Percentiles rank a stretch among this genome's conserved stretches.
Conservation (phyloP, 148 eudicot species). For the Gaultheria prostrata region DNA sequence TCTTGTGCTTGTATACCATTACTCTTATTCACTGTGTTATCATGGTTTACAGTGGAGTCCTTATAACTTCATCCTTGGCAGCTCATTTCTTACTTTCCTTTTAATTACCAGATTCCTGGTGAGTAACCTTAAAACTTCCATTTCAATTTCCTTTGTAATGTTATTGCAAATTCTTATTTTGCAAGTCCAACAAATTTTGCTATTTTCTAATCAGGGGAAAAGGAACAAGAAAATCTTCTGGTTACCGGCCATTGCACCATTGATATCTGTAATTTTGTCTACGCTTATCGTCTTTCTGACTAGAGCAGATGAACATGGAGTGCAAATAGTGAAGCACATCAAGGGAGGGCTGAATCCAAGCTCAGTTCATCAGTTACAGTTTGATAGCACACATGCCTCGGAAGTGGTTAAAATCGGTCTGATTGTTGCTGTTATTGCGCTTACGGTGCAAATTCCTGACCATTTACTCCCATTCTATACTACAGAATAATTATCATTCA, state of each 20-base stretch:
- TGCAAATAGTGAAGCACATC: slow-evolving; percentile 49
- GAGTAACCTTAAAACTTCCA: slow-evolving; percentile 9
- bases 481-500: not conserved
- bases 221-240: slow-evolving; percentile 44
- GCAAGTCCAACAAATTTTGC: not conserved
- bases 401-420: slow-evolving; percentile 41
- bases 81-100: slow-evolving; percentile 49
- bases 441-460: slow-evolving; percentile 23
- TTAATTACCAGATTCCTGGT: slow-evolving; percentile 38
- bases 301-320: slow-evolving; percentile 46
- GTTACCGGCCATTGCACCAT: slow-evolving; percentile 51
- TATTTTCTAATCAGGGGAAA: slow-evolving; percentile 26
- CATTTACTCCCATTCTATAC: not conserved
- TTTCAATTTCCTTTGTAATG: not conserved
- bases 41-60: slow-evolving; percentile 37
- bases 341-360: slow-evolving; percentile 47
- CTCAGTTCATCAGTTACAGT: slow-evolving; percentile 37
- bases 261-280: slow-evolving; percentile 45
- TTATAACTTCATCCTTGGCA: slow-evolving; percentile 41
- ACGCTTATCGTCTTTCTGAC: slow-evolving; percentile 40
- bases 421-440: slow-evolving; percentile 40
- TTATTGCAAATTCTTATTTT: not conserved
- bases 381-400: slow-evolving; percentile 27
- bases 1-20: not conserved
- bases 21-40: not conserved